Conservation (phyloP, 73 alveolate species). For the Breviolum minutum region DNA sequence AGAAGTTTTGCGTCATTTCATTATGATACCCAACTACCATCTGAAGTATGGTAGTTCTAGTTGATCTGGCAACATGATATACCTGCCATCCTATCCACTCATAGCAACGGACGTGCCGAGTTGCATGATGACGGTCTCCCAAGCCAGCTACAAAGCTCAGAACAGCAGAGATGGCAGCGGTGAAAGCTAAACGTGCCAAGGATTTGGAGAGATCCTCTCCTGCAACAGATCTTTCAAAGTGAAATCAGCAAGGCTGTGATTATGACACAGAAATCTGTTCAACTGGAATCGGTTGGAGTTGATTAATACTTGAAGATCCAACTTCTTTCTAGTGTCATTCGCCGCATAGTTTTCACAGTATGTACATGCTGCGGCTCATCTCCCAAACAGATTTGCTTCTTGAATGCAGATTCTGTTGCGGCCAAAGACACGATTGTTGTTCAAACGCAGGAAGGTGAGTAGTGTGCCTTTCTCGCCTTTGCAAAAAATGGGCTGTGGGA, state of each 20-base stretch:
- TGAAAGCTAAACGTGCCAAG: constrained; percentile 59
- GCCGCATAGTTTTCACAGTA: no score
- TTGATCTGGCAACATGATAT: background rate
- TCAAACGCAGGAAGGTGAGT: constrained; percentile 18
- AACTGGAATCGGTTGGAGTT: no score
- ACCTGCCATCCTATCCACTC: background rate
- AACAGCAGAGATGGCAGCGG: constrained; percentile 67
- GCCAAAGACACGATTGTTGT: constrained; percentile 4
- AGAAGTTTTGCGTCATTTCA: background rate
- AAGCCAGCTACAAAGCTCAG: constrained; percentile 87
- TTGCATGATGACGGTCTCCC: constrained; percentile 10
- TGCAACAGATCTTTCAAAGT: background rate
- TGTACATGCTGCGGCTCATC: background rate
- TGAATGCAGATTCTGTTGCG: no score
- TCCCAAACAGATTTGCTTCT: background rate
- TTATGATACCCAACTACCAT: background rate
- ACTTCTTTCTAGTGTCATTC: background rate
- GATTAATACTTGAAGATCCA: no score
- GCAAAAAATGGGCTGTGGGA: background rate
- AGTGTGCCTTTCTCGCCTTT: constrained; percentile 59
- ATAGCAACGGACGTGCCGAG: background rate
- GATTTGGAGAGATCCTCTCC: constrained; percentile 18
- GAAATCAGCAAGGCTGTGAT: background rate
- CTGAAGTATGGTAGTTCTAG: background rate
- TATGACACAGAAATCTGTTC: background rate